Conservation (phyloP, 768 basidiomycete genomes). For the Austroboletus eburneus region DNA sequence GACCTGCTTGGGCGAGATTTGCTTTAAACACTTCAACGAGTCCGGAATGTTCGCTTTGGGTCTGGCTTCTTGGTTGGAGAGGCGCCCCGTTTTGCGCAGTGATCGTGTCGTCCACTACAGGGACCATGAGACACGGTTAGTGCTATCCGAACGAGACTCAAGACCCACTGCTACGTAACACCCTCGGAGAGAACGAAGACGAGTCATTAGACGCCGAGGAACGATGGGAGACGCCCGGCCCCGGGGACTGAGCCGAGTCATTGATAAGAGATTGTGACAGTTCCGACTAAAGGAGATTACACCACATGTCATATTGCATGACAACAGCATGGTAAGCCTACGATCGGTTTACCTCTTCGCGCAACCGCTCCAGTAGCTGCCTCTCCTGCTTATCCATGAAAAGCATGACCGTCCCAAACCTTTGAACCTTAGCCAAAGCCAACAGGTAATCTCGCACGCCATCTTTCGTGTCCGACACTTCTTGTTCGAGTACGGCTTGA, state of each 20-base stretch:
- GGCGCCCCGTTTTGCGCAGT: background rate
- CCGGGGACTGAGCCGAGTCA: too few relatives aligned
- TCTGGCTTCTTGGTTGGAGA: background rate
- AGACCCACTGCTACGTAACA: too few relatives aligned
- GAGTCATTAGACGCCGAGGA: too few relatives aligned
- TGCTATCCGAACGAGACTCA: too few relatives aligned
- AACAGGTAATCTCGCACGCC: constrained; percentile 46
- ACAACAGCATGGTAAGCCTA: constrained; percentile 4
- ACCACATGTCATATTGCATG: background rate
- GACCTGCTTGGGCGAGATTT: constrained; percentile 42
- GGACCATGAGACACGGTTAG: too few relatives aligned
- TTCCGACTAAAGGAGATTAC: too few relatives aligned
- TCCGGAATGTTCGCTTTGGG: background rate
- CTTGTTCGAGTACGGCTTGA: constrained; percentile 25
- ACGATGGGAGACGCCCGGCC: too few relatives aligned
- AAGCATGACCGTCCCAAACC: constrained; percentile 59
- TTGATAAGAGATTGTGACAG: too few relatives aligned
- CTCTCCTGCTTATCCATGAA: constrained; percentile 61
- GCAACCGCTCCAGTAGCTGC: constrained; percentile 42
- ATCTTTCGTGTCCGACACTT: constrained; percentile 10
- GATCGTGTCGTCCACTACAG: background rate
- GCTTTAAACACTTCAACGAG: constrained; percentile 49
- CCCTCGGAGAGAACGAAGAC: too few relatives aligned
- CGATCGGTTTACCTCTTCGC: constrained; percentile 27
- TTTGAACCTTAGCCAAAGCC: constrained; percentile 49